These are phyloP conservation scores for Macrophomina phaseolina DNA, from an alignment of 2,329 filamentous ascomycete genomes.

Conservation along the genomic window DNA sequence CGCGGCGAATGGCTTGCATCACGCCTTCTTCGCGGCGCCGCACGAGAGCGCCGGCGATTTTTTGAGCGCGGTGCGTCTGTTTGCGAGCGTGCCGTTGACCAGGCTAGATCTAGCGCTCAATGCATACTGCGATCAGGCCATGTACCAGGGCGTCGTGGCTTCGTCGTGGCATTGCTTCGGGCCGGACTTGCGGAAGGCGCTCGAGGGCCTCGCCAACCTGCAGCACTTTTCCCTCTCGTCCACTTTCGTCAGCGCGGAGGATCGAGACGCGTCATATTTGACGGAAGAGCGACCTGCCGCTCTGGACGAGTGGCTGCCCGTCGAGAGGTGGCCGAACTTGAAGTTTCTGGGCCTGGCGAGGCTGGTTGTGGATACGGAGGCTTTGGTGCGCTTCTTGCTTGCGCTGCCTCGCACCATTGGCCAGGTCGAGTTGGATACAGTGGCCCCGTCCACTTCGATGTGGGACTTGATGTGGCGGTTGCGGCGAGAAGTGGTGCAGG, in stretches of 20 bases:
- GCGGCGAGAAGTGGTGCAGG: background rate
- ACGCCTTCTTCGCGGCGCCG: background rate
- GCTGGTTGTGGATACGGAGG: background rate
- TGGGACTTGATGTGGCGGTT: background rate
- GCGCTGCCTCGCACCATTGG: background rate
- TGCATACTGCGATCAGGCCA: background rate
- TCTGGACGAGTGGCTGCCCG: background rate
- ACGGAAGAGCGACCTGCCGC: background rate
- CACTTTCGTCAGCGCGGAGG: background rate
- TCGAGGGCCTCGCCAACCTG: background rate
- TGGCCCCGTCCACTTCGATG: background rate
- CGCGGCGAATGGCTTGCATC: background rate
- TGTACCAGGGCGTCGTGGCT: background rate
- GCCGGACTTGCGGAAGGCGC: background rate
- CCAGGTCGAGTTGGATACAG: background rate
- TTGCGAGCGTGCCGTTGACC: background rate
- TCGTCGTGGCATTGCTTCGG: slow-evolving; percentile 5
- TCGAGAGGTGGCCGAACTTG: background rate
- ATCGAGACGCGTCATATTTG: background rate
- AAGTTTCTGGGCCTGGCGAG: background rate
- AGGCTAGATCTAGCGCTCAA: background rate
- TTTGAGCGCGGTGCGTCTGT: background rate
- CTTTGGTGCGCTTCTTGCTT: background rate
- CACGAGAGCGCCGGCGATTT: background rate
- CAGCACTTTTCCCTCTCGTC: background rate